Conservation (phyloP, 2,329 filamentous ascomycete species). For the Botrytis fragariae region DNA sequence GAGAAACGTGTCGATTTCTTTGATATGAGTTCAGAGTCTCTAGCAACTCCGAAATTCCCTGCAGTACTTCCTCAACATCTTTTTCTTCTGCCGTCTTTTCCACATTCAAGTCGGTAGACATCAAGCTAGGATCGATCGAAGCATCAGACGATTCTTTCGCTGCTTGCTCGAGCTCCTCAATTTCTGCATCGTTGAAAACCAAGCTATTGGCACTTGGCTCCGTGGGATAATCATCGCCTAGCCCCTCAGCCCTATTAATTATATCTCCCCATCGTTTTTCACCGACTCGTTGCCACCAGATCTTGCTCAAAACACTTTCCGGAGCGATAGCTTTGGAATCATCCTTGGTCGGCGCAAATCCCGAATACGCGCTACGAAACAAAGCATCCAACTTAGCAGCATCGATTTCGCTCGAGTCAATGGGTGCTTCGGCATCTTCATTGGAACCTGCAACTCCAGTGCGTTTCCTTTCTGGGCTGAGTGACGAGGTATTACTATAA, state of each 20-base stretch:
- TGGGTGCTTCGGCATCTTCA: conserved; percentile 52
- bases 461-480: conserved; percentile 58
- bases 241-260: conserved; percentile 43
- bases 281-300: conserved; percentile 76
- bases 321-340: conserved; percentile 69
- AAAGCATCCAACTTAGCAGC: conserved; percentile 69
- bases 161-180: conserved; percentile 46
- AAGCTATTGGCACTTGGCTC: conserved; percentile 16
- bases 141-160: conserved; percentile 59
- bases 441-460: conserved; percentile 68
- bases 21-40: conserved; percentile 77
- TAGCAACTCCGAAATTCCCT: conserved; percentile 72
- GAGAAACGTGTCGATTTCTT: conserved; percentile 69
- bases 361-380: conserved; percentile 75
- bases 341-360: conserved; percentile 74
- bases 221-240: conserved; percentile 18
- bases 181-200: conserved; percentile 25
- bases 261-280: conserved; percentile 63
- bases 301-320: conserved; percentile 60
- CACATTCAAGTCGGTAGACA: conserved; percentile 40
- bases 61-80: conserved; percentile 66
- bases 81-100: conserved; percentile 55
- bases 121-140: conserved; percentile 55
- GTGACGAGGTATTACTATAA: conserved; percentile 61
- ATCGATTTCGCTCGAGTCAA: conserved; percentile 54